Evolutionary conservation across 2,329 filamentous ascomycete species (phyloP).

Genomic region (Exserohilum turcica): DNA sequence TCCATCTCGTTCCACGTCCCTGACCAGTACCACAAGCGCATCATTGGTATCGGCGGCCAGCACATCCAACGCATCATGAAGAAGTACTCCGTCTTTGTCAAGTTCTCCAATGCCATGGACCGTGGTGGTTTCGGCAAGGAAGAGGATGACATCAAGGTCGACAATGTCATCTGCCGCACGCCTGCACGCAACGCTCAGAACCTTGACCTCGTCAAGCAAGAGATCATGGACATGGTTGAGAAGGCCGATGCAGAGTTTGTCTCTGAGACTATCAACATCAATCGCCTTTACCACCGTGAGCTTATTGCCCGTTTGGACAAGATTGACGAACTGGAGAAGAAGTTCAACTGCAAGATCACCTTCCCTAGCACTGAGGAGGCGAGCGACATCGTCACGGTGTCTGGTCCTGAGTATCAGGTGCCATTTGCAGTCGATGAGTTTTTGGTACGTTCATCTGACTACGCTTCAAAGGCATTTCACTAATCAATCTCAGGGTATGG

Average conservation of each 20-base stretch:
- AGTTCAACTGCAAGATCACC: constrained; percentile 99
- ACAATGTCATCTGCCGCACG: constrained; percentile 98
- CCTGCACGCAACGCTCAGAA: constrained; percentile 97
- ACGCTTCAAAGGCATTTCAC: constrained; percentile 13
- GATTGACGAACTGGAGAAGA: constrained; percentile 95
- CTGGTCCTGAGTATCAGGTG: constrained; percentile 96
- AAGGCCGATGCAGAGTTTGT: constrained; percentile 97
- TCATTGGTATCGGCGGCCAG: constrained; percentile 97
- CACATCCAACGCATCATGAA: constrained; percentile 99
- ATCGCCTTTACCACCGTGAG: constrained; percentile 93
- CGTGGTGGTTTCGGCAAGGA: constrained; percentile 91
- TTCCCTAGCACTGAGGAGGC: constrained; percentile 98
- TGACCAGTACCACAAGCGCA: constrained; percentile 98
- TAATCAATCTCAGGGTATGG: constrained; percentile 74
- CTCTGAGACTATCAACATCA: constrained; percentile 88
- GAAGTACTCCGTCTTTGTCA: constrained; percentile 99
- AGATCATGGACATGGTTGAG: constrained; percentile 99
- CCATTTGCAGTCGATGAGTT: constrained; percentile 96
- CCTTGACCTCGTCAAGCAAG: constrained; percentile 94
- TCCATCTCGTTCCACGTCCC: constrained; percentile 99
- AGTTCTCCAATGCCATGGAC: constrained; percentile 99
- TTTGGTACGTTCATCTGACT: constrained; percentile 59
- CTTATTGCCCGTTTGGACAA: constrained; percentile 85
- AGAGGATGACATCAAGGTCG: constrained; percentile 97
- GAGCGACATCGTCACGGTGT: constrained; percentile 93